A percentile compares a stretch with the other conserved stretches of the same genome.
Conservation (phyloP, 352 stramenopile genomes). For the Globisporangium iwayamae region DNA sequence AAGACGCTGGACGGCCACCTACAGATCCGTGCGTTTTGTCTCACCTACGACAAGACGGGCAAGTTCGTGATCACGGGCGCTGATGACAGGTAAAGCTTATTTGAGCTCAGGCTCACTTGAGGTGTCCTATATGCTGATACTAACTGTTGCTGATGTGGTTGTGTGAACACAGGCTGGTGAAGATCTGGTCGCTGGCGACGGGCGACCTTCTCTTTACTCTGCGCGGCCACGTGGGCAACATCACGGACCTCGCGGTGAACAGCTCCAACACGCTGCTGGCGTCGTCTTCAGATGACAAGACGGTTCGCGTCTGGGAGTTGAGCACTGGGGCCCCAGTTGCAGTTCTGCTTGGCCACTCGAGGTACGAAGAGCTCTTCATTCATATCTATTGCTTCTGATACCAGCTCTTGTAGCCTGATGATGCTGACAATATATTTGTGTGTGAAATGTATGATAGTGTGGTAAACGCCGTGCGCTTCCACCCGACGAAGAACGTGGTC, state of each 20-base stretch:
- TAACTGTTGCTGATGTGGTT: not conserved
- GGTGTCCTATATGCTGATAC: not conserved
- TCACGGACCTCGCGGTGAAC: slow-evolving; percentile 89
- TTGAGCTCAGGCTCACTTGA: not conserved
- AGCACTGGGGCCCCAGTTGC: slow-evolving; percentile 77
- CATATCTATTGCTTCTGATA: not conserved
- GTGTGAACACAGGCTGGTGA: slow-evolving; percentile 79
- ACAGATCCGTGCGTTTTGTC: slow-evolving; percentile 93
- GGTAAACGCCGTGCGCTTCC: slow-evolving; percentile 86
- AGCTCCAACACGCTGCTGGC: slow-evolving; percentile 73
- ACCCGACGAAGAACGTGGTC: slow-evolving; percentile 82
- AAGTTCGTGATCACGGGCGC: slow-evolving; percentile 96
- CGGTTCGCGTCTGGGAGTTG: slow-evolving; percentile 86
- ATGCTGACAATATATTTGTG: not conserved
- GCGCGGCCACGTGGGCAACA: slow-evolving; percentile 85
- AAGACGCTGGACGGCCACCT: slow-evolving; percentile 93
- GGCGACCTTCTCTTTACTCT: slow-evolving; percentile 81
- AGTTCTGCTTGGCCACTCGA: slow-evolving; percentile 84
- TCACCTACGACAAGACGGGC: slow-evolving; percentile 94
- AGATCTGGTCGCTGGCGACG: slow-evolving; percentile 93
- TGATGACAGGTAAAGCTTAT: slow-evolving; percentile 85
- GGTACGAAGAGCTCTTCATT: slow-evolving; percentile 44
- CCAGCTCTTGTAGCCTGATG: not conserved
- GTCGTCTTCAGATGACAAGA: slow-evolving; percentile 88
- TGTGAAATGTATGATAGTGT: slow-evolving; percentile 29